Conservation (phyloP, 1,139 yeast species). For the Waltiozyma sp. region DNA sequence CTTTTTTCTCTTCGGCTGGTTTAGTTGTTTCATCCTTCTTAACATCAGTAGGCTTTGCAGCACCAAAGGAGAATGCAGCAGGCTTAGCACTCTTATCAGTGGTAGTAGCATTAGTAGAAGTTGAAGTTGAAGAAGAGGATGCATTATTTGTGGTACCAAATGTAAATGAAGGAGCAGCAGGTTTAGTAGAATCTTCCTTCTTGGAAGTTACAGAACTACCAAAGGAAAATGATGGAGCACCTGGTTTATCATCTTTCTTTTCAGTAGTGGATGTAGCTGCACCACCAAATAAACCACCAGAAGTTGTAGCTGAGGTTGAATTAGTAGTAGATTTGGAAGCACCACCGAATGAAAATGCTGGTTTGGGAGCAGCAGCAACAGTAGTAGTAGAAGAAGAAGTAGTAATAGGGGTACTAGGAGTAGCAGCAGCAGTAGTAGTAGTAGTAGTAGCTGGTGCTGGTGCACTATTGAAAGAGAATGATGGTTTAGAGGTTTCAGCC, state of each 20-base stretch:
- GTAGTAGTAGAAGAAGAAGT: too few relatives aligned
- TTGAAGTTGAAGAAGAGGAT: conserved; percentile 13
- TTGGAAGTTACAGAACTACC: too few relatives aligned
- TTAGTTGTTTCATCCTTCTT: conserved; percentile 14
- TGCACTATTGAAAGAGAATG: too few relatives aligned
- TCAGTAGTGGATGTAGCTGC: conserved; percentile 11
- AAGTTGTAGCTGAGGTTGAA: too few relatives aligned
- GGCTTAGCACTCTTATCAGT: conserved; percentile 14
- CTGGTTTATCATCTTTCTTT: conserved; percentile 14
- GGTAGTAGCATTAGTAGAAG: not conserved
- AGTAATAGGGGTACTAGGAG: too few relatives aligned
- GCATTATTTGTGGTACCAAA: conserved; percentile 18
- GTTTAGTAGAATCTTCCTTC: conserved; percentile 2
- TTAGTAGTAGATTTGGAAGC: too few relatives aligned
- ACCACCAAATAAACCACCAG: conserved; percentile 18
- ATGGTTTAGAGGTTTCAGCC: conserved; percentile 4
- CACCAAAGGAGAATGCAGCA: conserved; percentile 17
- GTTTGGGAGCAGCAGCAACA: too few relatives aligned
- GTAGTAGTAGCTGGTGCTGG: too few relatives aligned
- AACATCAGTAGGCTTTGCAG: conserved; percentile 9
- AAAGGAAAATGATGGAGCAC: conserved; percentile 11
- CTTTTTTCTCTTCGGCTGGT: too few relatives aligned
- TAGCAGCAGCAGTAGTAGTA: too few relatives aligned
- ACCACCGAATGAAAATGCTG: too few relatives aligned
- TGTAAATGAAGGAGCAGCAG: conserved; percentile 7